Base-by-base conservation (phyloP, 2,329 filamentous ascomycete genomes). In the Cladosporium sp. region DNA sequence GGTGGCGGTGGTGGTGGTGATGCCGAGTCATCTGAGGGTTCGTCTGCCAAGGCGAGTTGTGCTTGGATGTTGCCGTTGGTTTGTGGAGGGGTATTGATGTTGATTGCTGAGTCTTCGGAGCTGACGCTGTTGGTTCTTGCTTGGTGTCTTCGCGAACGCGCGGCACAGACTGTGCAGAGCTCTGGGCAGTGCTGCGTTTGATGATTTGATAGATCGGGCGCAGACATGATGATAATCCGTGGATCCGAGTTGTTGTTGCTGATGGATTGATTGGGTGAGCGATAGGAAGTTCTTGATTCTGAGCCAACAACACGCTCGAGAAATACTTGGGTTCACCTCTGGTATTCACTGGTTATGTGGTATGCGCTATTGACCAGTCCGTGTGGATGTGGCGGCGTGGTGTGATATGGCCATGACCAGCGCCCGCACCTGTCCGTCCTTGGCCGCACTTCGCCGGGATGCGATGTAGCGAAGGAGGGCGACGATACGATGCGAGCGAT, bases 361-460 rank as follows among this genome's bases (percentile, higher is more conserved):
- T 38, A 41, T 26, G 51, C 51, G 61, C n/a, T 30, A 64, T 64
- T 57, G 32, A 47, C 32, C 21, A 57, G 26, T 28, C 21, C 10
- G 55, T 24, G 26, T 51, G 61, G 51, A 36, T 36, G 34, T n/a
- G 51, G 61, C 51, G 51, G 51, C 21, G 21, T 47, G 59, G 51
- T 47, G 41, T 47, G 41, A 47, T 47, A 47, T 47, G 41, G 41
- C 51, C 30, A 30, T 52, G 61, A 38, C 54, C 36, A 38, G 21
- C 15, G 51, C 28, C 36, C 61, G 61, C 51, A 57, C 41, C 30
- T 47, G 24, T 57, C 61, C 61, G 61, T 30, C 12, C 11, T 47
- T n/a, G 15, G 30, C 44, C 59, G 59, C 61, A 36, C n/a, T 21
- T 64, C 61, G 61, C 61, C 61, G 61, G 51, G 24, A 55, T 64